phyloP scores from a whole-genome alignment of 257 asterid species.

The Osmanthus fragrans region DNA sequence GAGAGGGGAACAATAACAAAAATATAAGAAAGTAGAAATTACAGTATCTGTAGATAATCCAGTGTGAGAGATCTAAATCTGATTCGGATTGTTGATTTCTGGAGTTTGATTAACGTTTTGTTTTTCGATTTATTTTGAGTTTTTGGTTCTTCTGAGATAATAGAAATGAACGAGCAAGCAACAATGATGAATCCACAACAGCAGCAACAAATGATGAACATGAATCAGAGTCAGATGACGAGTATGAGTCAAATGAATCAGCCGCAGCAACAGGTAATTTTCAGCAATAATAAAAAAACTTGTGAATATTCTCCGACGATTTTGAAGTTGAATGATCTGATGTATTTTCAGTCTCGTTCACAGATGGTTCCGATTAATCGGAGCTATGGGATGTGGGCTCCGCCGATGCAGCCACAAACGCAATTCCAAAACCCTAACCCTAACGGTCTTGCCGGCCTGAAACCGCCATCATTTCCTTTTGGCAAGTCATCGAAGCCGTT shows the following conservation, averaged over 20 bases:
- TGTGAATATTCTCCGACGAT: neutral
- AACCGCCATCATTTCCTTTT: constrained; percentile 34
- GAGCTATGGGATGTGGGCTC: constrained; percentile 61
- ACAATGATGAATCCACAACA: constrained; percentile 51
- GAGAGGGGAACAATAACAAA: constrained; percentile 5
- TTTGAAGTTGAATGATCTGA: neutral
- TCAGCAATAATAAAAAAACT: neutral
- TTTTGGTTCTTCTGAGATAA: constrained; percentile 7
- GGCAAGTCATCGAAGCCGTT: constrained; percentile 33
- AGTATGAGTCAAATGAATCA: constrained; percentile 39
- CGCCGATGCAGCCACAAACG: constrained; percentile 30
- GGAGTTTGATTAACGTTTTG: neutral
- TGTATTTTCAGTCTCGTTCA: neutral
- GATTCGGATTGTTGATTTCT: constrained; percentile 2
- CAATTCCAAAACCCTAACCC: constrained; percentile 49
- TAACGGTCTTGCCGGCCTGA: constrained; percentile 27
- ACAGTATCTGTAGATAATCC: neutral
- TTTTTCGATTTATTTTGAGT: neutral
- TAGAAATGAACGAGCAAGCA: constrained; percentile 56
- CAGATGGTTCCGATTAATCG: constrained; percentile 61
- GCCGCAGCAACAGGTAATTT: constrained; percentile 52
- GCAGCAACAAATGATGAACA: constrained; percentile 36
- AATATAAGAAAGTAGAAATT: neutral
- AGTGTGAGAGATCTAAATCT: constrained; percentile 5
- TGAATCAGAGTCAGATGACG: constrained; percentile 41